Evolutionary conservation across 2,329 filamentous ascomycete species (phyloP).

Genomic region (Myriangium duriaei): DNA sequence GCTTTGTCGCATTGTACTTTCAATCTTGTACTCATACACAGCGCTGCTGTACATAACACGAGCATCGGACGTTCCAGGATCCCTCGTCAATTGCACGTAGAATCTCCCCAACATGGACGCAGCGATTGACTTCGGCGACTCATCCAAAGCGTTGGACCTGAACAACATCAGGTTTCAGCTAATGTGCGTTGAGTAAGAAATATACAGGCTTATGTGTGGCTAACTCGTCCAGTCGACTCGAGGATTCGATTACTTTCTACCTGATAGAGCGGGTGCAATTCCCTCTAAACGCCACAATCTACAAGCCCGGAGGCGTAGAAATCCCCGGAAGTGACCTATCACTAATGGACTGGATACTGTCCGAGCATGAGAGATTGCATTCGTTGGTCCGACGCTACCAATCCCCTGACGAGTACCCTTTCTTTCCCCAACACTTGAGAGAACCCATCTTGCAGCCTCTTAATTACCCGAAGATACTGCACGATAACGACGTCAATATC

Average conservation of each 20-base stretch:
- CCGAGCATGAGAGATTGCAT: constrained; percentile 80
- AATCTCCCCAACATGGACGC: constrained; percentile 60
- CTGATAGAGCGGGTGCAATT: constrained; percentile 98
- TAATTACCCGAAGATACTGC: constrained; percentile 75
- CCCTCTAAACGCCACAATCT: constrained; percentile 80
- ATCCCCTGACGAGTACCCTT: constrained; percentile 92
- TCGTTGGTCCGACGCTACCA: constrained; percentile 90
- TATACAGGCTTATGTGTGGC: too few relatives aligned
- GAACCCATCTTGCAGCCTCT: constrained; percentile 76
- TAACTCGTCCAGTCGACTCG: constrained; percentile 56
- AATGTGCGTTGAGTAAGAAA: not conserved
- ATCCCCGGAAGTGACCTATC: constrained; percentile 63
- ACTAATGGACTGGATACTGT: constrained; percentile 89
- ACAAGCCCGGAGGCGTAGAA: constrained; percentile 63
- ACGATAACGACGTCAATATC: constrained; percentile 80
- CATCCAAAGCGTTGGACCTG: constrained; percentile 74
- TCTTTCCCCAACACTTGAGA: constrained; percentile 75
- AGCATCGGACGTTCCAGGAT: too few relatives aligned
- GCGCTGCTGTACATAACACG: too few relatives aligned
- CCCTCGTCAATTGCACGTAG: too few relatives aligned
- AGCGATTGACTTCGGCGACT: constrained; percentile 76
- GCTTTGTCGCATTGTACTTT: too few relatives aligned
- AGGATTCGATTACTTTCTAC: constrained; percentile 96
- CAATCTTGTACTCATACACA: too few relatives aligned
- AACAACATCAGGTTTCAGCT: constrained; percentile 76